Evolutionary conservation across 441 rosid genomes (phyloP), one percentile per base, ranked within the genome.

Genomic region (Flueggea neowawraea): DNA sequence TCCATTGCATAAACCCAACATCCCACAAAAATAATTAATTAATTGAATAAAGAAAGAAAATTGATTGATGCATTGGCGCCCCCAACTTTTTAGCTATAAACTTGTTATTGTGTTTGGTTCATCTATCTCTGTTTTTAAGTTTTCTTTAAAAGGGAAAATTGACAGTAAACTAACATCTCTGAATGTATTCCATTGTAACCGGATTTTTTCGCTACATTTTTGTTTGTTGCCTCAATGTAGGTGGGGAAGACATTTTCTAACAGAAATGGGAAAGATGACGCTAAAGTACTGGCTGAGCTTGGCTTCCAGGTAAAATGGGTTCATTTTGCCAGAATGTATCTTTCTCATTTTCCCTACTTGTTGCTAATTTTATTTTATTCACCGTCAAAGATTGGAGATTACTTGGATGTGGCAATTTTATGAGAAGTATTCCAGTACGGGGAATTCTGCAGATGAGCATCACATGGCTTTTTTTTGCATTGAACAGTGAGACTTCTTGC

Each of bases 381-480:
- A 47, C 32, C 4, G 71, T 28, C 68, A 44, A 82, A 93, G 98
- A 88, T 93, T 54, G 97, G 97, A 56, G 98, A 93, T 71, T 90
- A 90, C 78, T 82, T 93, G 80, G 98, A 93, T 52, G 92, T 93
- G 74, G 90, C 97, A 16, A 85, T 90, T 66, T 70, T 78, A 54
- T 84, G 65, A 62, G 68, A 58, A 49, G 70, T 32, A 45, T 1
- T 54, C 22, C n/a, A 4, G 4, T 7, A n/a, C 5, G 45, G 17
- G 17, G 53, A 47, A 36, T 55, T 16, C 12, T 17, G 28, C 33
- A 16, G 57, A 17, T 11, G 58, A 13, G 28, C 28, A 0, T 22
- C 28, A 22, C 28, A 12, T 55, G 1, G 22, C 16, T n/a, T 60
- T 33, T 51, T 17, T 32, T 44, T 16, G 32, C 33, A 28, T 50